Evolutionary conservation across 257 asterid species (phyloP).

Genomic region (Mitragyna speciosa): DNA sequence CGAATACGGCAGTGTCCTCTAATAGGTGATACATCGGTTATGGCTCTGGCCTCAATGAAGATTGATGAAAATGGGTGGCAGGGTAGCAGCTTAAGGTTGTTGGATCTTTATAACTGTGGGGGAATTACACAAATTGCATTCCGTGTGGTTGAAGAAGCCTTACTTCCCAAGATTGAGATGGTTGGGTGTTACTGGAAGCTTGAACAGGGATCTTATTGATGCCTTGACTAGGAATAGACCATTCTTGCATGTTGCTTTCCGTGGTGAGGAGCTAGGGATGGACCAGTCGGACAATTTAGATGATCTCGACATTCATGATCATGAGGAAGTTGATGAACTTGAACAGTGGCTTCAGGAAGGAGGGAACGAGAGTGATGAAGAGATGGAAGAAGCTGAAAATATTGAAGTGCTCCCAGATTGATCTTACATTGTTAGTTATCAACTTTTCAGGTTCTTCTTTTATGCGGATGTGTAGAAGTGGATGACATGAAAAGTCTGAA

Average conservation of each 20-base stretch:
- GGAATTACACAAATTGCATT: constrained; percentile 75
- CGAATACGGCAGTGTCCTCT: constrained; percentile 91
- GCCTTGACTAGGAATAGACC: constrained; percentile 62
- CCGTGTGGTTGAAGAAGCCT: constrained; percentile 81
- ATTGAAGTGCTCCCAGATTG: constrained; percentile 37
- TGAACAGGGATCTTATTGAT: constrained; percentile 62
- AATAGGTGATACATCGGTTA: constrained; percentile 78
- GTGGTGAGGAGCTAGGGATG: constrained; percentile 78
- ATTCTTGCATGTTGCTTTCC: constrained; percentile 51
- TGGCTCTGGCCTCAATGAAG: constrained; percentile 84
- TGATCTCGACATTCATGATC: constrained; percentile 52
- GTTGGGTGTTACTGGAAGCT: constrained; percentile 69
- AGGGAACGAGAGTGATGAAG: constrained; percentile 55
- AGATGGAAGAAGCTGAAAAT: constrained; percentile 57
- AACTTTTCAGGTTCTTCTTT: not conserved
- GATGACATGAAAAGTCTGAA: not conserved
- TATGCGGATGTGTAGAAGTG: not conserved
- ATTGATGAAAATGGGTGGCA: constrained; percentile 59
- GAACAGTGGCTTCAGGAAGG: constrained; percentile 82
- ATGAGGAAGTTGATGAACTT: constrained; percentile 72
- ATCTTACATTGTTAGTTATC: not conserved
- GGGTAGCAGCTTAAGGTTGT: constrained; percentile 66
- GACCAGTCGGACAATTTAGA: constrained; percentile 65
- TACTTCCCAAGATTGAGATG: constrained; percentile 91
- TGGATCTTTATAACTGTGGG: constrained; percentile 89